Conservation (phyloP, 1,139 yeast species). For the Yamadazyma mexicana region DNA sequence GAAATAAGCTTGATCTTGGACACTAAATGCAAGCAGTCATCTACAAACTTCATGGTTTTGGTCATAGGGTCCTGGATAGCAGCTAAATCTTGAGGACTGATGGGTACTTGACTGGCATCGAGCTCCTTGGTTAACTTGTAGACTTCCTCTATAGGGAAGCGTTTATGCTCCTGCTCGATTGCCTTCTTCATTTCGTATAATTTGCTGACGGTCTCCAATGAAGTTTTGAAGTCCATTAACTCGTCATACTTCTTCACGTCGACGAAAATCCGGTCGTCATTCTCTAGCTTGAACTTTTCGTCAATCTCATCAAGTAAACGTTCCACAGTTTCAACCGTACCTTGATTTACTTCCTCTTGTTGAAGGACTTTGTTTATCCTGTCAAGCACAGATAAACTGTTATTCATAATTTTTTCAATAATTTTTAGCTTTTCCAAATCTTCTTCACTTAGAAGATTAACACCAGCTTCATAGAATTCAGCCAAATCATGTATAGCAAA, state of each 20-base stretch:
- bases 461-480: conserved; percentile 43
- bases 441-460: conserved; percentile 27
- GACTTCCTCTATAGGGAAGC: conserved; percentile 23
- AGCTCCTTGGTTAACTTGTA: conserved; percentile 25
- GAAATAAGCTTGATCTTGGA: conserved; percentile 28
- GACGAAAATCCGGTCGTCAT: conserved; percentile 14
- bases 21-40: conserved; percentile 22
- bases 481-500: conserved; percentile 38
- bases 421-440: conserved; percentile 25
- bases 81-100: conserved; percentile 19
- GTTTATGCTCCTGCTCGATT: conserved; percentile 5
- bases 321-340: conserved; percentile 11
- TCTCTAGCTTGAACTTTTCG: conserved; percentile 12
- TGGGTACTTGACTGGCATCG: conserved; percentile 26
- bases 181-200: conserved; percentile 11
- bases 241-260: conserved; percentile 14
- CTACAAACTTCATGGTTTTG: conserved; percentile 45
- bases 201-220: conserved; percentile 13
- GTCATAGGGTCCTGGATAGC: conserved; percentile 8
- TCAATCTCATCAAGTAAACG: conserved; percentile 16
- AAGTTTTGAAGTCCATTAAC: conserved; percentile 14
- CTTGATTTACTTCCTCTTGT: conserved; percentile 5
- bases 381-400: conserved; percentile 30
- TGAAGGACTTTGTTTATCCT: conserved; percentile 26
- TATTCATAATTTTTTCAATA: conserved; percentile 26